Evolutionary conservation across 2,329 filamentous ascomycete species (phyloP), one percentile per base, ranked within the genome.

Genomic region (Pseudopithomyces maydicus): DNA sequence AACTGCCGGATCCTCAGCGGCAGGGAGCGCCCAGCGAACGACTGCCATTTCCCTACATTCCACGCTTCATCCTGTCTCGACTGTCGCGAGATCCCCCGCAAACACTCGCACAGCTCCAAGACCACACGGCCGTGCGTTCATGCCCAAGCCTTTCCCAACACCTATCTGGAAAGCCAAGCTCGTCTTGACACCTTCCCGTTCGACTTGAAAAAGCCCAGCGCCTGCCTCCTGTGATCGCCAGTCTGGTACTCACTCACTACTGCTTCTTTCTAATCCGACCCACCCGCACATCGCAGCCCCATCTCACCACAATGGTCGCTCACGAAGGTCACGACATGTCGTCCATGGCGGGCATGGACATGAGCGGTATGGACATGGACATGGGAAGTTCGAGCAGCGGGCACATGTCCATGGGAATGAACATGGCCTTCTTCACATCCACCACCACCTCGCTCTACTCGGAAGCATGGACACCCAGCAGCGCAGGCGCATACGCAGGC

Each of bases 401-500:
- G 46, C 61, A 61, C 2, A 49, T 58, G 19, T 58, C 60, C 42
- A 65, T 70, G 35, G 61, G 60, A 48, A 86, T 85, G 84, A 66
- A 71, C 44, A 85, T 85, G 83, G 76, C 79, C 58, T 95, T 95
- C 82, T 88, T 88, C 65, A 85, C 82, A 61, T 78, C 80, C 55
- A 85, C 85, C 45, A 76, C 73, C 54, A 90, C 88, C 1, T 81
- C 88, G 2, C 81, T 92, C 44, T 91, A 83, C 79, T 88, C 90
- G 15, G 74, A 78, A 20, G 74, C 81, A 51, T 98, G 93, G 92
- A 89, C 90, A 2, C 94, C 94, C 5, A 77, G 72, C 26, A 88
- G 79, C 35, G 79, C 83, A 6, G 91, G 89, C 66, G 79, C 84
- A 57, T 98, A 97, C 77, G 92, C 91, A 1, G 94, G 87, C 54